Percentiles rank a stretch among this genome's conserved stretches.
These are phyloP conservation scores for Lodderomyces pseudojiufengensis DNA, from an alignment of 1,139 yeast species.

Conservation along the genomic window DNA sequence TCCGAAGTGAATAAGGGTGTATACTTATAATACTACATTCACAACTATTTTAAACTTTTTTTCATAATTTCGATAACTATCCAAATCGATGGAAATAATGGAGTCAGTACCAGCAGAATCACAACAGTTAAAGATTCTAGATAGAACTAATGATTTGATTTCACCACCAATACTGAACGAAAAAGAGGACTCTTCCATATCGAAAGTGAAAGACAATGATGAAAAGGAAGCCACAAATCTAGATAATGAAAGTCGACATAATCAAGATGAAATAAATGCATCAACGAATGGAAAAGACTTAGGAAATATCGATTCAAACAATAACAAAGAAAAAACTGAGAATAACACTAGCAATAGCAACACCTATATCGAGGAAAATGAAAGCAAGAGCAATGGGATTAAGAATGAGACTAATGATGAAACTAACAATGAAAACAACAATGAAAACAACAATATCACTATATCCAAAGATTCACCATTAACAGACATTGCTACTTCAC, in stretches of 20 bases:
- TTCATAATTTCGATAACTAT: no score
- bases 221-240: not conserved
- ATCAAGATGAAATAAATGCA: not conserved
- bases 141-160: not conserved
- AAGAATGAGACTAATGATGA: slow-evolving; percentile 1
- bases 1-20: no score
- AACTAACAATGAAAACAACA: not conserved
- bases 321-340: not conserved
- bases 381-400: no score
- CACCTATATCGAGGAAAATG: no score
- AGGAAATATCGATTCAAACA: not conserved
- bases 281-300: not conserved
- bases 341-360: not conserved
- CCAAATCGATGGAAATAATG: slow-evolving; percentile 2
- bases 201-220: not conserved
- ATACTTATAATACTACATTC: no score
- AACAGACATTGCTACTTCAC: slow-evolving; percentile 41
- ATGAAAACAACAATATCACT: slow-evolving; percentile 8
- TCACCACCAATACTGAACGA: slow-evolving; percentile 2
- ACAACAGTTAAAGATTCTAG: slow-evolving; percentile 4
- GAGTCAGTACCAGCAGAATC: slow-evolving; percentile 6
- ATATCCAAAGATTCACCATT: slow-evolving; percentile 30
- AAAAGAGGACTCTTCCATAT: no score
- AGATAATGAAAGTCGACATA: not conserved
- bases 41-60: no score